phyloP scores from a whole-genome alignment of 2,329 filamentous ascomycete genomes.

The Cryphonectria parasitica region DNA sequence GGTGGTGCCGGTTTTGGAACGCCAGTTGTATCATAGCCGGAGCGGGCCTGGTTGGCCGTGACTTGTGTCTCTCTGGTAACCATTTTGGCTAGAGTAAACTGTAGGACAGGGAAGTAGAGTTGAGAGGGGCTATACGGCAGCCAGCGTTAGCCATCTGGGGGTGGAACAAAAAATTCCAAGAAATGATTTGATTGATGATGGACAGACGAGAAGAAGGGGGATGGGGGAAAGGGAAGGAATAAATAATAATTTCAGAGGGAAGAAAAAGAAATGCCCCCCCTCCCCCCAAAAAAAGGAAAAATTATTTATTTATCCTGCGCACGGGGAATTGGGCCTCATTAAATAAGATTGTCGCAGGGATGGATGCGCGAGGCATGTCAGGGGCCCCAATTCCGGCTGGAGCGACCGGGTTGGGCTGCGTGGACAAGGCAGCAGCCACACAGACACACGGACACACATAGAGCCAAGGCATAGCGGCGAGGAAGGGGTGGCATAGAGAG shows the following conservation, averaged over 20 bases:
- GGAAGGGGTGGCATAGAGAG: not conserved
- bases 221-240: not conserved
- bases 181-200: not conserved
- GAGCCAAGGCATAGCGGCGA: not conserved
- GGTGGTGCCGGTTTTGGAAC: conserved; percentile 42
- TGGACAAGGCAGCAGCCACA: conserved; percentile 8
- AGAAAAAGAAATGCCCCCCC: not conserved
- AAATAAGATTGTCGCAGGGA: conserved; percentile 28
- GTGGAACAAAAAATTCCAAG: not conserved
- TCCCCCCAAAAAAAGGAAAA: not conserved
- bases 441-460: not conserved
- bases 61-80: conserved; percentile 38
- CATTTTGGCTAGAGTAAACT: conserved; percentile 36
- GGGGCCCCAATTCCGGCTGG: conserved; percentile 18
- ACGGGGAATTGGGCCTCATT: conserved; percentile 22
- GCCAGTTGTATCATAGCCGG: conserved; percentile 44
- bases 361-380: conserved; percentile 10
- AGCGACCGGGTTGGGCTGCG: conserved; percentile 17
- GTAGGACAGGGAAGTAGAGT: conserved; percentile 20
- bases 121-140: conserved; percentile 19
- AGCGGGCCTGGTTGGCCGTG: conserved; percentile 41
- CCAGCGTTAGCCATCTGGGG: conserved; percentile 33
- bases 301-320: not conserved
- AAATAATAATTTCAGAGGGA: not conserved
- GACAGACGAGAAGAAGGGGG: not conserved